Evolutionary conservation across 441 rosid genomes (phyloP), one percentile per base, ranked within the genome.

Genomic region (Dalechampia spathulata): DNA sequence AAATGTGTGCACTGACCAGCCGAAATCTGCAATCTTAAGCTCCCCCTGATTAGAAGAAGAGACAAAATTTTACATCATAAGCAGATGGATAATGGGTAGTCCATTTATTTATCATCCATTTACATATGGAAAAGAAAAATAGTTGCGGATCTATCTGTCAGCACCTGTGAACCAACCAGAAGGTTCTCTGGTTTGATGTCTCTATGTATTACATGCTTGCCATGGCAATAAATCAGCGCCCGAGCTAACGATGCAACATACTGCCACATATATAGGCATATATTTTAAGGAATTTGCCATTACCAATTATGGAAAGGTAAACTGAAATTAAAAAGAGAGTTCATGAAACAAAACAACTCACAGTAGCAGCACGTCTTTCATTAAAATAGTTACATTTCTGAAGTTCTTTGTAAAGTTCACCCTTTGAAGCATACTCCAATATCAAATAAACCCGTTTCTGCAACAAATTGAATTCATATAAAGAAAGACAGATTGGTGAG

Each of bases 1-100:
- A 70, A 92, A 89, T 50, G 97, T 92, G 74, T 92, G 99, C 16
- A 92, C 99, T 0, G 99, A 92, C 99, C 97, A 92, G 61, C 97
- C 99, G 74, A 92, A 92, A 55, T 92, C 99, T 34, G 99, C 97
- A 70, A 93, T 93, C 82, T 93, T 93, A 42, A 89, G 95, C 66
- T 89, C 99, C 47, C 99, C 99, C 99, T 89, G 77, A 50, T 16
- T 44, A 61, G 30, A 28, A 23, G 57, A 54, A 55, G 51, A 15
- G 20, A 49, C 43, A 41, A 76, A 30, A 8, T 3, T 30, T 30
- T 8, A 30, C 34, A 30, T 4, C 34, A 8, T 8, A n/a, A n/a
- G n/a, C n/a, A n/a, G n/a, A n/a, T n/a, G n/a, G n/a, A n/a, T n/a
- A n/a, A 30, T 30, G 4, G 8, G 34, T 30, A 3, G 34, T 30